Percentiles rank a stretch among this genome's conserved stretches.
phyloP scores from a whole-genome alignment of 2,329 filamentous ascomycete genomes.

The Cladosporium velox region DNA sequence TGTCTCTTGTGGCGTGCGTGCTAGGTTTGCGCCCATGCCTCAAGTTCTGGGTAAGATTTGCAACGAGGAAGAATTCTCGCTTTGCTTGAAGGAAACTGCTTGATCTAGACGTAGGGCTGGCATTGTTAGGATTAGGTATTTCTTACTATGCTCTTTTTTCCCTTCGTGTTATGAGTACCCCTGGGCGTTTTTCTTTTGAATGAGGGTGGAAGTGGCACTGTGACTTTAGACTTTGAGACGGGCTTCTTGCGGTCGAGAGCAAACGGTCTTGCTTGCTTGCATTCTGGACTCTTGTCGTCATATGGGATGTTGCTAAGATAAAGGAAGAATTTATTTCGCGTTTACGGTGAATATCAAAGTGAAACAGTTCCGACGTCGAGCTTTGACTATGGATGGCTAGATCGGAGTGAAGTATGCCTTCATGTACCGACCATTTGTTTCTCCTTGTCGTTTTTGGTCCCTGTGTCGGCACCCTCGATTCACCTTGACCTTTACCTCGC shows the following conservation, averaged over 20 bases:
- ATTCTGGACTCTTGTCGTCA: neutral
- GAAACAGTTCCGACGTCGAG: too few relatives aligned
- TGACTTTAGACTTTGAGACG: neutral
- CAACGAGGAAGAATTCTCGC: constrained; percentile 8
- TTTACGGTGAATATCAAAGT: too few relatives aligned
- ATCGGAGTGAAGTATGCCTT: too few relatives aligned
- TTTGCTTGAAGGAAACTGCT: neutral
- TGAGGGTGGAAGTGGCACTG: neutral
- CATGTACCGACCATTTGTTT: too few relatives aligned
- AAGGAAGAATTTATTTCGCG: neutral
- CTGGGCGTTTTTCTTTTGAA: neutral
- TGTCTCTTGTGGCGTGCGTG: constrained; percentile 9
- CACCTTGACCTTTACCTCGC: neutral
- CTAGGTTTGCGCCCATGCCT: constrained; percentile 11
- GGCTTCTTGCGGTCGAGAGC: neutral
- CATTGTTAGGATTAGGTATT: neutral
- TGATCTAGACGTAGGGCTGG: neutral
- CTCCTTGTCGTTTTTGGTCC: too few relatives aligned
- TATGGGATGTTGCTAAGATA: neutral
- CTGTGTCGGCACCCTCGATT: too few relatives aligned
- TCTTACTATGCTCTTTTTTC: neutral
- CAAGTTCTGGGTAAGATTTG: constrained; percentile 9
- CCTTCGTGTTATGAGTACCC: neutral
- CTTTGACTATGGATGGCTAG: too few relatives aligned
- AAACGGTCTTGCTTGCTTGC: neutral